Evolutionary conservation across 2,329 filamentous ascomycete genomes (phyloP).

Genomic region (Alternaria sp.): DNA sequence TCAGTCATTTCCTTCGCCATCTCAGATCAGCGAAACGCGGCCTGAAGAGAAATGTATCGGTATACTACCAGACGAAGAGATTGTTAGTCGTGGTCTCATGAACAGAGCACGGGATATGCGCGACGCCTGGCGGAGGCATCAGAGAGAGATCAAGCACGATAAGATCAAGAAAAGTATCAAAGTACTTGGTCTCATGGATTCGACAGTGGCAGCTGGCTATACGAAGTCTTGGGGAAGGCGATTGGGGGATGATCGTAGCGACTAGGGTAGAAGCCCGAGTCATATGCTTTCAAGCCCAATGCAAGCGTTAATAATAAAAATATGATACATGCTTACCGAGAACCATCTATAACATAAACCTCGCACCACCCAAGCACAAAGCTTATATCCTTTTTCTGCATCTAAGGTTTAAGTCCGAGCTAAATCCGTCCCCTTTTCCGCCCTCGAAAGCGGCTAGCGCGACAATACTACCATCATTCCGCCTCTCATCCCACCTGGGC

Average conservation of each 20-base stretch:
- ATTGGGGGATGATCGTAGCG: neutral
- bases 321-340: neutral
- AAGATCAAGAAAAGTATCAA: conserved; percentile 46
- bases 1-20: conserved; percentile 2
- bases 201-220: conserved; percentile 28
- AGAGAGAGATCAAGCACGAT: conserved; percentile 34
- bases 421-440: conserved; percentile 5
- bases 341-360: neutral
- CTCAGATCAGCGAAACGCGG: conserved; percentile 1
- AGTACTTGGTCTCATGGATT: conserved; percentile 44
- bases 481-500: neutral
- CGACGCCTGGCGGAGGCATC: conserved; percentile 34
- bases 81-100: conserved; percentile 24
- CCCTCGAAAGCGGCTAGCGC: neutral
- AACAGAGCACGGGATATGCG: conserved; percentile 37
- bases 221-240: conserved; percentile 15
- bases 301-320: neutral
- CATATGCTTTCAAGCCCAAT: neutral
- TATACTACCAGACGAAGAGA: conserved; percentile 6
- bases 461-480: neutral
- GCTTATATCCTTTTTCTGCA: neutral
- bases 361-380: neutral
- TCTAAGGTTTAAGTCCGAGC: conserved; percentile 14
- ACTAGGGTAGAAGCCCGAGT: conserved; percentile 4
- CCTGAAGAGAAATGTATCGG: conserved; percentile 4